These are phyloP conservation scores for Chlamydomonas sp. DNA, from an alignment of 139 green algal genomes.

Conservation along the genomic window DNA sequence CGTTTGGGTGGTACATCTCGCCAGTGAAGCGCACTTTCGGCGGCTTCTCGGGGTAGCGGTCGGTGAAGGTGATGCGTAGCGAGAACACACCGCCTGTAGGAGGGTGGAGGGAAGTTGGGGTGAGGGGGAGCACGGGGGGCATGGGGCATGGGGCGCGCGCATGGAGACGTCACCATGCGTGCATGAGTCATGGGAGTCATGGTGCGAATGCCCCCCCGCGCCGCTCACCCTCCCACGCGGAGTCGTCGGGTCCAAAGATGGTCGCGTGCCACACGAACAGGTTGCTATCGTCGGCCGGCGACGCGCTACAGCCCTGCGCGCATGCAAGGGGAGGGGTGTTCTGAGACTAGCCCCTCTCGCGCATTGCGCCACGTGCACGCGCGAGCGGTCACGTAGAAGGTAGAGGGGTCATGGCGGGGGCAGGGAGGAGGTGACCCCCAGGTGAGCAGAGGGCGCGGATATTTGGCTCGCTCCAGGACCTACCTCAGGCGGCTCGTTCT, in stretches of 20 bases:
- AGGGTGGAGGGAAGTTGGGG: too few relatives aligned
- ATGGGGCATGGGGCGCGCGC: neutral
- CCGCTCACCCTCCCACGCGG: conserved; percentile 49
- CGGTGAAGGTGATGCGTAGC: conserved; percentile 76
- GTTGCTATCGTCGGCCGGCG: conserved; percentile 57
- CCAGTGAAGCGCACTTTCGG: conserved; percentile 81
- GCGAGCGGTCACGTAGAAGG: neutral
- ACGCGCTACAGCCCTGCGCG: conserved; percentile 55
- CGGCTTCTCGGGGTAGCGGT: conserved; percentile 81
- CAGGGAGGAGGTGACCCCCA: neutral
- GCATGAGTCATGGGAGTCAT: neutral
- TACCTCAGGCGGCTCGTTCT: conserved; percentile 50
- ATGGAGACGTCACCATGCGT: neutral
- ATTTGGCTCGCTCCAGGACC: neutral
- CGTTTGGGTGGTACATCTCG: conserved; percentile 82
- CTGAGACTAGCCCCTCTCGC: neutral
- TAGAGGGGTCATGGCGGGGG: neutral
- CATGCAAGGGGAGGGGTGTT: too few relatives aligned
- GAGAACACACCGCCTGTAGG: conserved; percentile 75
- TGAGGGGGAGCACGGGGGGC: too few relatives aligned
- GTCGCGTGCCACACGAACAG: conserved; percentile 64
- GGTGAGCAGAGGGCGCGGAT: neutral
- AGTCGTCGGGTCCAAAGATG: conserved; percentile 67
- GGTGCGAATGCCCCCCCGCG: conserved; percentile 61
- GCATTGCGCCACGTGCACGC: neutral